Evolutionary conservation across 1,139 yeast species (phyloP), one percentile per base, ranked within the genome.

Genomic region (Yamadazyma pseudoaaseri): DNA sequence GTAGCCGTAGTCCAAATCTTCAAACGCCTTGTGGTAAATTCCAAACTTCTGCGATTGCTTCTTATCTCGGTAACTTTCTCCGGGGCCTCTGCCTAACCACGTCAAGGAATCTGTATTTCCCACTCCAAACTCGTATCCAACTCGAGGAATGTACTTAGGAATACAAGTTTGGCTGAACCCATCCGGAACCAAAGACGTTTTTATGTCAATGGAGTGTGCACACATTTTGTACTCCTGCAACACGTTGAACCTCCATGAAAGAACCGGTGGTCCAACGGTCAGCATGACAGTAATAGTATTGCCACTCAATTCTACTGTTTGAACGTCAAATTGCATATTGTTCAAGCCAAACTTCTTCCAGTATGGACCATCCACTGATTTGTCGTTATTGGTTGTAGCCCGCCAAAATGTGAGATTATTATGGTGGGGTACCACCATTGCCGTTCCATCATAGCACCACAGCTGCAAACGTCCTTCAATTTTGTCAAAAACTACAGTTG

Each of bases 1-100:
- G 33, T 60, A 61, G 17, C 33, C 29, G 27, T 43, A 46, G 38
- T 48, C 52, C 23, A 61, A 39, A 1, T 47, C 44, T 3, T 32
- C 41, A 17, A 39, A 44, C 5, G 36, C 25, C 5, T 37, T 23
- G 6, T 38, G 35, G 35, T 46, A 47, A 6, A 51, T 29, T 6
- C 59, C 67, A 18, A 59, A 18, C 31, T 37, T 44, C 26, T 51
- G 56, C 10, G 55, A 60, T 23, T 50, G 48, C 34, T 51, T 49
- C 33, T 58, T 55, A 35, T 61, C 67, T 3, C 56, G 41, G 38
- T 61, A 61, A 16, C 62, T 47, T 38, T 62, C 66, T 9, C 58
- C 60, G 4, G 64, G 64, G 8, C 62, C 62, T 20, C 58, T 39
- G 0, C 67, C 67, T 28, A 53, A 51, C 65, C 65, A 61, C 17